Base-by-base conservation (phyloP, 495 filamentous ascomycete genomes). In the Xylona heveae region DNA sequence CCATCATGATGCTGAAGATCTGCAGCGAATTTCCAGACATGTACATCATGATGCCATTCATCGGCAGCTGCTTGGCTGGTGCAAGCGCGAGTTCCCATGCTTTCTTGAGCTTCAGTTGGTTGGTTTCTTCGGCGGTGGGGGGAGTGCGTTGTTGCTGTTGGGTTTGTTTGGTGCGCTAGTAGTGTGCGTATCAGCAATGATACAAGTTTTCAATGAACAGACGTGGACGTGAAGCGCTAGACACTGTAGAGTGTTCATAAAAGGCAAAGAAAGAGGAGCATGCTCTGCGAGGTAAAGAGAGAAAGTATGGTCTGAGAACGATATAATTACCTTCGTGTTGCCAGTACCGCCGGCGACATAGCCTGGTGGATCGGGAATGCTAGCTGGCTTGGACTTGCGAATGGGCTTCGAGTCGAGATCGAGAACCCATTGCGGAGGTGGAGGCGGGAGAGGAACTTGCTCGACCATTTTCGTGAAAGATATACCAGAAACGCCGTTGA, bases 1-100 rank as follows among this genome's bases (percentile, higher is more conserved):
- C 83, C 88, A 95, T 95, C 82, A 95, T 93, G 49, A 99, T 94
- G 54, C 73, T 82, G 63, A 99, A 99, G 39, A 99, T 94, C 55
- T 99, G 88, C 17, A 99, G 71, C 35, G 78, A 80, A 57, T 94
- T 95, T 45, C 88, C 88, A 37, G 88, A 92, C 90, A 99, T 95
- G 65, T 99, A 99, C 84, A 95, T 95, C 75, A 93, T 92, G 55
- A 99, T 83, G 28, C 69, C 82, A 37, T 90, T 94, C 88, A 97
- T 95, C 31, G 88, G 88, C 27, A 99, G 63, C 47, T 75, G 71
- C 58, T 99, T 99, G 31, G 83, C 74, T 1, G 88, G 88, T 3
- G 77, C 90, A 22, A 99, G 66, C 20, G 88, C 90, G 14, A 99
- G 66, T 55, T 99, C 88, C 90, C 90, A 99, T 1, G 88, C 85